phyloP scores from a whole-genome alignment of 139 green algal genomes.

The Tetraselmis striata region DNA sequence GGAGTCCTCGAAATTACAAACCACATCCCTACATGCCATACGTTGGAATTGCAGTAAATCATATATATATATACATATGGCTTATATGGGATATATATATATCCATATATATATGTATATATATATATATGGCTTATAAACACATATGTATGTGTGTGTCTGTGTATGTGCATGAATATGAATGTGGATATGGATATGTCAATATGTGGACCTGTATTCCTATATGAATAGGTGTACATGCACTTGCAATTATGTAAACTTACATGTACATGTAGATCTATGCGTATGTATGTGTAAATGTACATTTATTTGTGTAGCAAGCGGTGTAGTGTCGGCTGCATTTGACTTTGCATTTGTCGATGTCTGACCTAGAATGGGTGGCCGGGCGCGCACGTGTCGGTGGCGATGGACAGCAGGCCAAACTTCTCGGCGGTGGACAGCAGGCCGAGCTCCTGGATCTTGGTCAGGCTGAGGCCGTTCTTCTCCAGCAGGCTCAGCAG shows the following conservation, averaged over 20 bases:
- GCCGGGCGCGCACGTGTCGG: conserved; percentile 23
- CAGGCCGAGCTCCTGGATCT: conserved; percentile 62
- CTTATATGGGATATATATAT: too few relatives aligned
- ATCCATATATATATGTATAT: not conserved
- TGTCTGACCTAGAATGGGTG: not conserved
- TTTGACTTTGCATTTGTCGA: not conserved
- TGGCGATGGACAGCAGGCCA: conserved; percentile 44
- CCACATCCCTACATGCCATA: not conserved
- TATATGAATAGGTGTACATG: too few relatives aligned
- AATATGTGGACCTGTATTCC: too few relatives aligned
- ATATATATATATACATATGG: not conserved
- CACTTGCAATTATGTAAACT: too few relatives aligned
- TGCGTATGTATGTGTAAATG: not conserved
- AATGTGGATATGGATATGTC: too few relatives aligned
- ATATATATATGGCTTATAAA: too few relatives aligned
- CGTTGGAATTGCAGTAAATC: not conserved
- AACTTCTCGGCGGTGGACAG: conserved; percentile 60
- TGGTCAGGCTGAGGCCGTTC: conserved; percentile 58
- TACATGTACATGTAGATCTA: too few relatives aligned
- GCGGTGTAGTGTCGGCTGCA: not conserved
- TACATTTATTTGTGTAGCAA: not conserved
- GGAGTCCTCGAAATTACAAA: not conserved
- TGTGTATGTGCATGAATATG: too few relatives aligned
- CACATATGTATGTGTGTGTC: too few relatives aligned
- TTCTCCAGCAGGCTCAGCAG: conserved; percentile 54